Conservation (phyloP, 2,329 filamentous ascomycete species). For the Talaromyces rugulosus region DNA sequence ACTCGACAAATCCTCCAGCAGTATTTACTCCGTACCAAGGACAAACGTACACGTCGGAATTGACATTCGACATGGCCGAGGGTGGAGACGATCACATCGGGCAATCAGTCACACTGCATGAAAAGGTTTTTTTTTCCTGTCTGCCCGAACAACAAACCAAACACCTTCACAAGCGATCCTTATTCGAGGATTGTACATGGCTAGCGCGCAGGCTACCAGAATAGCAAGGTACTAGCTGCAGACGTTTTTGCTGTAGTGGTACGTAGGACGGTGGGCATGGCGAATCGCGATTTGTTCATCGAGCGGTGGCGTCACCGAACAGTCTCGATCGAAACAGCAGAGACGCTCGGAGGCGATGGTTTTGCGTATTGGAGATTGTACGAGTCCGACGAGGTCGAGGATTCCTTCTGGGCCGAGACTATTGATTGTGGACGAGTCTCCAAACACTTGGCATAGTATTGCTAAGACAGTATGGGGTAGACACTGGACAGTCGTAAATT, state of each 20-base stretch:
- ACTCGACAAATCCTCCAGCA: too few relatives aligned
- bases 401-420: too few relatives aligned
- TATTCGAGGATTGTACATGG: not conserved
- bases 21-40: not conserved
- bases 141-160: not conserved
- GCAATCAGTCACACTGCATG: not conserved
- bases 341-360: not conserved
- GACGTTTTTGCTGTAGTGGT: not conserved
- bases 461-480: too few relatives aligned
- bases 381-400: not conserved
- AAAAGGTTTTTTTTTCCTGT: not conserved
- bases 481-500: too few relatives aligned
- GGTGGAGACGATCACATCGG: not conserved
- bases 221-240: not conserved
- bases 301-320: not conserved
- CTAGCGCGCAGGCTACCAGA: not conserved
- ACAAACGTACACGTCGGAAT: too few relatives aligned
- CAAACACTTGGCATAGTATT: not conserved
- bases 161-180: not conserved
- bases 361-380: not conserved
- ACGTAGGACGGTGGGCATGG: too few relatives aligned
- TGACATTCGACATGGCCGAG: not conserved
- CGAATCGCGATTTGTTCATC: too few relatives aligned
- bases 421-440: not conserved
- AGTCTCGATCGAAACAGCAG: not conserved